Evolutionary conservation across 2,329 filamentous ascomycete species (phyloP).

Genomic region (Fusarium floridanum): DNA sequence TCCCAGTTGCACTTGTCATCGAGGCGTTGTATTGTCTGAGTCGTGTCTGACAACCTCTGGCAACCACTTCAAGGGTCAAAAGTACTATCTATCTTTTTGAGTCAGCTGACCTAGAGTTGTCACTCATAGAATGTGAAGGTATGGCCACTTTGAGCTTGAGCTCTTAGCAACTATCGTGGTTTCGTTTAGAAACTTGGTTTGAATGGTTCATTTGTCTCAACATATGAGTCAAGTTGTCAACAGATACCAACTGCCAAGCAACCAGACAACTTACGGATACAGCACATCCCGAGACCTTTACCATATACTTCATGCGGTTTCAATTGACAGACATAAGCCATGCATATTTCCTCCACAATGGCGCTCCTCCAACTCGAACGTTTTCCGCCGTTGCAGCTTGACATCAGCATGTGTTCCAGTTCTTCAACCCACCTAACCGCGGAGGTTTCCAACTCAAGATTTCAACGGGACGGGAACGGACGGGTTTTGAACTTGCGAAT

Average conservation of each 20-base stretch:
- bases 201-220: neutral
- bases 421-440: neutral
- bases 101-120: neutral
- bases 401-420: neutral
- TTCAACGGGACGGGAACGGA: slow-evolving; percentile 15
- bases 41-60: slow-evolving; percentile 16
- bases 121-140: neutral
- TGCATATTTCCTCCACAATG: neutral
- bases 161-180: neutral
- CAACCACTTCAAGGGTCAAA: neutral
- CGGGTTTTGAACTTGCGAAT: slow-evolving; percentile 6
- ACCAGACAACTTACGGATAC: neutral
- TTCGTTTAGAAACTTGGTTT: neutral
- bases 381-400: neutral
- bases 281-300: neutral
- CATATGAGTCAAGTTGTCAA: neutral
- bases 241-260: neutral
- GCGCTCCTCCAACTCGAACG: neutral
- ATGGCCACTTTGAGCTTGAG: neutral
- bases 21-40: slow-evolving; percentile 17
- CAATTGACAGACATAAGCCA: neutral
- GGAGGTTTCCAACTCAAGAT: neutral
- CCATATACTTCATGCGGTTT: neutral
- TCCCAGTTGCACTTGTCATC: slow-evolving; percentile 36
- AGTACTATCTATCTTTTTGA: neutral